phyloP scores from a whole-genome alignment of 2,329 filamentous ascomycete species.

The Cadophora sp. region DNA sequence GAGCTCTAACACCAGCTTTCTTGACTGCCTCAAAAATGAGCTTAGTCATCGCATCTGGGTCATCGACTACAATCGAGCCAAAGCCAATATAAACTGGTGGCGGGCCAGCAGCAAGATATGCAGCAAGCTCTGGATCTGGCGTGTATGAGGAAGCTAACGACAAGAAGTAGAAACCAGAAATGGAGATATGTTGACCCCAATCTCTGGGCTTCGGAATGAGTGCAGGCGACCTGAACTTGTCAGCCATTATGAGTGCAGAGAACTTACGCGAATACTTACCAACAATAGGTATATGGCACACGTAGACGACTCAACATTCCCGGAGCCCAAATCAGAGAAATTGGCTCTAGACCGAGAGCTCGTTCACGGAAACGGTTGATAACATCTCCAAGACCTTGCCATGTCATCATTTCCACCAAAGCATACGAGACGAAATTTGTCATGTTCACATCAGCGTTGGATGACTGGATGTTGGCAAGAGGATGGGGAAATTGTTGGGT shows the following conservation, averaged over 20 bases:
- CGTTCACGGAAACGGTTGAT: constrained; percentile 87
- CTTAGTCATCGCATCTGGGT: constrained; percentile 73
- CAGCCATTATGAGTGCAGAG: constrained; percentile 8
- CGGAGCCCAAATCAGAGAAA: constrained; percentile 84
- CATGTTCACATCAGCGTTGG: constrained; percentile 66
- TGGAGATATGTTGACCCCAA: constrained; percentile 74
- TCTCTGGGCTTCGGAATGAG: constrained; percentile 81
- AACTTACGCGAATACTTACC: constrained; percentile 50
- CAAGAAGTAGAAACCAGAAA: constrained; percentile 81
- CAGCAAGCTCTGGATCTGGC: constrained; percentile 67
- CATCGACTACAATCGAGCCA: constrained; percentile 81
- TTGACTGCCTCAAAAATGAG: constrained; percentile 76
- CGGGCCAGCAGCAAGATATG: constrained; percentile 71
- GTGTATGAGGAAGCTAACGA: constrained; percentile 70
- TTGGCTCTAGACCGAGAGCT: constrained; percentile 74
- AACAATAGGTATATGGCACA: constrained; percentile 90
- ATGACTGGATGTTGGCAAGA: constrained; percentile 69
- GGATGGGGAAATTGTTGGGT: constrained; percentile 76
- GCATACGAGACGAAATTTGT: constrained; percentile 74
- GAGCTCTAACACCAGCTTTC: constrained; percentile 72
- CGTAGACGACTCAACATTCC: constrained; percentile 77
- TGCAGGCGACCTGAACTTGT: constrained; percentile 64
- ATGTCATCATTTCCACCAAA: constrained; percentile 74
- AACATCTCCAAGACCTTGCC: constrained; percentile 83
- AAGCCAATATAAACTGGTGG: constrained; percentile 85